These are phyloP conservation scores for Calycina herbarum DNA, from an alignment of 2,329 filamentous ascomycete species.

Conservation along the genomic window DNA sequence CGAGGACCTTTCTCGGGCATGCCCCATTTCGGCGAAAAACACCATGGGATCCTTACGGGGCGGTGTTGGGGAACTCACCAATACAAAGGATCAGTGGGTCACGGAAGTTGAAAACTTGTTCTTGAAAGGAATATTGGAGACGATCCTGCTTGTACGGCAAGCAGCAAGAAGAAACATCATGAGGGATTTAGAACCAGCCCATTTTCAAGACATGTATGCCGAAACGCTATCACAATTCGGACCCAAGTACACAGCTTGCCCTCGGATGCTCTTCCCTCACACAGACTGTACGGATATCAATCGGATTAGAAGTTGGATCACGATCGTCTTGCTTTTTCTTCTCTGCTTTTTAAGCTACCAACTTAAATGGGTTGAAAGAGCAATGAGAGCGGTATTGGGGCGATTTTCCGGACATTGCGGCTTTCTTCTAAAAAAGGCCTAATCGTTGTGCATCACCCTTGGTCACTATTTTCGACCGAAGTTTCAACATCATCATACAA, in stretches of 20 bases:
- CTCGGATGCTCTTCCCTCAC: background rate
- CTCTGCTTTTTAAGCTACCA: background rate
- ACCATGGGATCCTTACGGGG: background rate
- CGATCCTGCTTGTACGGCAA: background rate
- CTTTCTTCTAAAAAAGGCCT: background rate
- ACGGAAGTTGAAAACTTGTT: background rate
- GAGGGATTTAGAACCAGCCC: background rate
- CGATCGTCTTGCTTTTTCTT: background rate
- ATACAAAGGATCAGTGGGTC: constrained; percentile 1
- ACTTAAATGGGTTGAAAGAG: background rate
- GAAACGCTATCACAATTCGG: background rate
- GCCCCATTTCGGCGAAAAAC: background rate
- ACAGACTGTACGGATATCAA: background rate
- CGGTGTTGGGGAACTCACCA: background rate
- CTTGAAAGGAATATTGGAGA: background rate
- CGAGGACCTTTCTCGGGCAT: background rate
- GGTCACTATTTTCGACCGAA: background rate
- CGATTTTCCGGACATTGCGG: background rate
- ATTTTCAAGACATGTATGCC: background rate
- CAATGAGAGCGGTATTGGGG: background rate
- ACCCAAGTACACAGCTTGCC: background rate
- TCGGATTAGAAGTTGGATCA: background rate
- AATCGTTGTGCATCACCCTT: background rate
- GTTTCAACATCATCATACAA: background rate
- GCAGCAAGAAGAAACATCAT: background rate